Conservation (phyloP, 129 eudicot species). For the Saussurea involucrata region DNA sequence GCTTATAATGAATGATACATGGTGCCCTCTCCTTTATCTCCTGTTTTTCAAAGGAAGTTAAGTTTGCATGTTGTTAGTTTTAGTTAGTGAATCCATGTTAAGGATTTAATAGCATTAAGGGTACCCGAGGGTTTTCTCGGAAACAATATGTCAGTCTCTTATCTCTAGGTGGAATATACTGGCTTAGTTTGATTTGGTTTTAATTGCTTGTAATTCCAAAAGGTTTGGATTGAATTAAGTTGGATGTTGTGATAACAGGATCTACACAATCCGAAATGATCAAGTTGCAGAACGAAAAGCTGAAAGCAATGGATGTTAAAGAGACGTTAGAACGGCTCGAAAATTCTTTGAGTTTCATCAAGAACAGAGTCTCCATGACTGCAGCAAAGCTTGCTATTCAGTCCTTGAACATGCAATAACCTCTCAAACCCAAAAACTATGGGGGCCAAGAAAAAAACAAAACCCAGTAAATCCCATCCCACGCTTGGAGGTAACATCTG, state of each 20-base stretch:
- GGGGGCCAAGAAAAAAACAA: neutral
- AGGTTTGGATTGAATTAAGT: neutral
- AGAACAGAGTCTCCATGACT: slow-evolving; percentile 44
- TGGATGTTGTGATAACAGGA: slow-evolving; percentile 39
- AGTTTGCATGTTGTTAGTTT: no score
- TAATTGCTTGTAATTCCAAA: neutral
- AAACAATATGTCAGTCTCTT: no score
- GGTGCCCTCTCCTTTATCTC: no score
- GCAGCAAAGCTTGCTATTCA: slow-evolving; percentile 85
- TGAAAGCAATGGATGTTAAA: slow-evolving; percentile 60
- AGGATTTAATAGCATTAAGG: no score
- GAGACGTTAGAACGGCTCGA: slow-evolving; percentile 58
- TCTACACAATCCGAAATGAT: slow-evolving; percentile 53
- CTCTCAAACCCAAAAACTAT: neutral
- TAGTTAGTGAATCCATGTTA: no score
- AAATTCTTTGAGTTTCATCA: slow-evolving; percentile 40
- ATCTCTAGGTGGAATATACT: neutral
- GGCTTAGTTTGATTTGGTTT: neutral
- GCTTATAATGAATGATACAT: no score
- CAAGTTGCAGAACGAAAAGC: slow-evolving; percentile 50
- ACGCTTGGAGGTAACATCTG: neutral
- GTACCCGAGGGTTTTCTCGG: no score
- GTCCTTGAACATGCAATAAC: slow-evolving; percentile 46
- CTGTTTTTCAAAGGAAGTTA: no score
- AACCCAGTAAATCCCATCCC: neutral